Percentiles rank a stretch among this genome's conserved stretches.
These are phyloP conservation scores for Emericellopsis terricola DNA, from an alignment of 495 filamentous ascomycete species.

Conservation along the genomic window DNA sequence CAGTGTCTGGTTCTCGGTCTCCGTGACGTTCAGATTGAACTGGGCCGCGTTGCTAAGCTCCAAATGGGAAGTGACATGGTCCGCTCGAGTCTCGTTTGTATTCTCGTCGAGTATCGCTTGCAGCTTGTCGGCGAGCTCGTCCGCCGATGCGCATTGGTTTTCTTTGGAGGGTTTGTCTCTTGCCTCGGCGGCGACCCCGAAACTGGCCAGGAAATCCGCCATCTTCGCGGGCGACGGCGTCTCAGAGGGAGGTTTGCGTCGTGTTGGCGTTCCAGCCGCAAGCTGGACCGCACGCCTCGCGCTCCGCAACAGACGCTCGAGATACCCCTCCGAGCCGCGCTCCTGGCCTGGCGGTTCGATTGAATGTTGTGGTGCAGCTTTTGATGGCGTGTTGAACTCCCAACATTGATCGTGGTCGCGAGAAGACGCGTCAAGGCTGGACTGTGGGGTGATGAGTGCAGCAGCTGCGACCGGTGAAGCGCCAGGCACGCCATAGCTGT, in stretches of 20 bases:
- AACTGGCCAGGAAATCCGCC: constrained; percentile 14
- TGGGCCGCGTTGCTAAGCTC: constrained; percentile 17
- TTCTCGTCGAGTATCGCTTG: constrained; percentile 14
- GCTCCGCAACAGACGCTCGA: not conserved
- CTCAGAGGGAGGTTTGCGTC: no score
- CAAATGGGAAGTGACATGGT: constrained; percentile 19
- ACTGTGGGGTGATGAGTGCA: no score
- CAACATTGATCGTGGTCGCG: no score
- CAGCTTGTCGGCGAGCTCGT: constrained; percentile 20
- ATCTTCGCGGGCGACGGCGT: constrained; percentile 1
- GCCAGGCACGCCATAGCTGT: no score
- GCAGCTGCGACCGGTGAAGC: no score
- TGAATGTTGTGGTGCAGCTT: no score
- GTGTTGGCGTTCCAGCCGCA: not conserved
- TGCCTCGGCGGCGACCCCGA: constrained; percentile 8
- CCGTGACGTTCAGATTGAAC: constrained; percentile 15
- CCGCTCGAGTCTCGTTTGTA: constrained; percentile 18
- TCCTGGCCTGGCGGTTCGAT: not conserved
- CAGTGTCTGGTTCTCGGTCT: constrained; percentile 12
- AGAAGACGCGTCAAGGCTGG: no score
- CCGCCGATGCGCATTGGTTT: constrained; percentile 16
- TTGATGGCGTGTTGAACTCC: no score
- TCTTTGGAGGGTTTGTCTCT: constrained; percentile 5
- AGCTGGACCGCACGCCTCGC: not conserved
- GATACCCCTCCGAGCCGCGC: not conserved